Evolutionary conservation across 208 protist genomes (phyloP).

Genomic region (Leishmania mexicana): DNA sequence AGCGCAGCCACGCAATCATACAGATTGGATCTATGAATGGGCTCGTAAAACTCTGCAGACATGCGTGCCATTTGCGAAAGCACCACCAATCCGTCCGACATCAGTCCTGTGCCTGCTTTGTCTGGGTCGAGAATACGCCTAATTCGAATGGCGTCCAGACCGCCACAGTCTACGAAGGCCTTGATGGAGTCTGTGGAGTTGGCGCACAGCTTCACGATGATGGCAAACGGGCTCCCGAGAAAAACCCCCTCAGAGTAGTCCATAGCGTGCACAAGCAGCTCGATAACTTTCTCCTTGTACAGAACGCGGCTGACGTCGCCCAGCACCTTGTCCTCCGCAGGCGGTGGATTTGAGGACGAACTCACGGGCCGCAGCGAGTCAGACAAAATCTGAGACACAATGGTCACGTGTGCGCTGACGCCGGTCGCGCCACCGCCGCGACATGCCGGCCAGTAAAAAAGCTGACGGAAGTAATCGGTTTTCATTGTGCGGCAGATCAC

Average conservation of each 20-base stretch:
- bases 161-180: constrained; percentile 88
- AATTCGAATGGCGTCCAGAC: constrained; percentile 72
- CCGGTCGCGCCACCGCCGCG: constrained; percentile 80
- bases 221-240: constrained; percentile 78
- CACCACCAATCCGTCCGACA: constrained; percentile 90
- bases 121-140: constrained; percentile 73
- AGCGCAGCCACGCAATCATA: constrained; percentile 70
- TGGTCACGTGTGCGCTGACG: constrained; percentile 83
- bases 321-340: constrained; percentile 64
- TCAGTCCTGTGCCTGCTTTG: constrained; percentile 66
- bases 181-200: constrained; percentile 75
- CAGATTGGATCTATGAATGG: constrained; percentile 84
- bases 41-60: constrained; percentile 85
- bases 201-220: constrained; percentile 88
- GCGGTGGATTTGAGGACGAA: constrained; percentile 29
- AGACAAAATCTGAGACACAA: constrained; percentile 78
- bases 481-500: constrained; percentile 76
- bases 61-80: constrained; percentile 91
- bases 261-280: constrained; percentile 77
- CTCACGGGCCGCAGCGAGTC: constrained; percentile 54
- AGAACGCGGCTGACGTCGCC: constrained; percentile 64
- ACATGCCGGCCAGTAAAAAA: constrained; percentile 82
- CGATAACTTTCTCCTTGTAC: constrained; percentile 81
- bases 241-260: constrained; percentile 83
- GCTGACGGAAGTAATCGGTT: constrained; percentile 75